These are phyloP conservation scores for Cordyceps pruinosa DNA, from an alignment of 2,329 filamentous ascomycete genomes.

Conservation along the genomic window DNA sequence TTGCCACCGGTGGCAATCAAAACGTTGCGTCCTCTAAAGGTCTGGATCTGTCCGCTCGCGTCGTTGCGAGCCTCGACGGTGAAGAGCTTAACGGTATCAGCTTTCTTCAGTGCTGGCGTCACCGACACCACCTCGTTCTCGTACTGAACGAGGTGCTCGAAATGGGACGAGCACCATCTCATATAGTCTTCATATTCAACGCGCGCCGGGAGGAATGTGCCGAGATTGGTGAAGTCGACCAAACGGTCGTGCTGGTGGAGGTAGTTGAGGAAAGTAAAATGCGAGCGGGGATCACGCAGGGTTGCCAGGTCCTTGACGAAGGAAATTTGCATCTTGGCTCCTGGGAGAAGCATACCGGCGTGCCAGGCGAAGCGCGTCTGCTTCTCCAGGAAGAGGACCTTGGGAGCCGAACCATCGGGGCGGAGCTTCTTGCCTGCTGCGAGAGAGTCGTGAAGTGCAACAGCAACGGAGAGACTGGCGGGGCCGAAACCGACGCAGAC, in stretches of 20 bases:
- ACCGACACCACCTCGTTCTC: constrained; percentile 70
- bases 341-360: constrained; percentile 87
- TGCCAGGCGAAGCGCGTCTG: constrained; percentile 85
- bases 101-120: constrained; percentile 46
- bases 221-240: constrained; percentile 83
- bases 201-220: constrained; percentile 79
- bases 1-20: constrained; percentile 52
- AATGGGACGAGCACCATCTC: constrained; percentile 80
- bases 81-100: constrained; percentile 55
- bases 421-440: constrained; percentile 40
- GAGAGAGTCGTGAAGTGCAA: constrained; percentile 78
- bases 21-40: constrained; percentile 58
- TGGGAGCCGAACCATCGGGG: constrained; percentile 46
- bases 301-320: constrained; percentile 96
- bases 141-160: constrained; percentile 67
- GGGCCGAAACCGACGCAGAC: constrained; percentile 91
- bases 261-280: constrained; percentile 96
- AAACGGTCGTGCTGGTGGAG: constrained; percentile 75
- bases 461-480: constrained; percentile 80
- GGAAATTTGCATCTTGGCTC: constrained; percentile 94
- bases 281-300: constrained; percentile 75
- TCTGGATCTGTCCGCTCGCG: constrained; percentile 46
- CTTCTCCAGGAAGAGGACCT: constrained; percentile 81
- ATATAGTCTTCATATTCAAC: constrained; percentile 94
- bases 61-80: constrained; percentile 58